Evolutionary conservation across 139 green algal genomes (phyloP).

Genomic region (Auxenochlorella protothecoides): DNA sequence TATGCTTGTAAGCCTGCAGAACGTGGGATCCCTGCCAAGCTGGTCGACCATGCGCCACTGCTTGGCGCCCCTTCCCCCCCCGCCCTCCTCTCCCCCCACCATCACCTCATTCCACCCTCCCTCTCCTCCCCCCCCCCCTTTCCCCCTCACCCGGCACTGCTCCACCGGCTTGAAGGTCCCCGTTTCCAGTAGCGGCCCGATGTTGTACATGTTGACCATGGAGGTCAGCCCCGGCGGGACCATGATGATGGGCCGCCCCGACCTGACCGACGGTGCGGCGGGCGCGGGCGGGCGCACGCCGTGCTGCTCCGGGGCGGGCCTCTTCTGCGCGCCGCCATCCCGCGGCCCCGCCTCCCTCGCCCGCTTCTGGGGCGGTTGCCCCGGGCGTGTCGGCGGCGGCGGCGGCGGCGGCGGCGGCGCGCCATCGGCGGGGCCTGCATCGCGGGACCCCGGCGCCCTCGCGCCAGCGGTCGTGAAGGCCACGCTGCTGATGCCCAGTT

Average conservation of each 20-base stretch:
- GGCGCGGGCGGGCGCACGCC: not conserved
- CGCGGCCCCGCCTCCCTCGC: not conserved
- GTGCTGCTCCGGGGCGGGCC: not conserved
- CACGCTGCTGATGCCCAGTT: conserved; percentile 17
- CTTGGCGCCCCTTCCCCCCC: no score
- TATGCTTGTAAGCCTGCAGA: no score
- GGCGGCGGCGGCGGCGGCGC: conserved; percentile 9
- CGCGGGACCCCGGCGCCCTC: not conserved
- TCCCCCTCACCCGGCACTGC: conserved; percentile 10
- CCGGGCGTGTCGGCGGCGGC: not conserved
- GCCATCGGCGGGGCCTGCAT: not conserved
- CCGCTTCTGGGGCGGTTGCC: not conserved
- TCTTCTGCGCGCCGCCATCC: not conserved
- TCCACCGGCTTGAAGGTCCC: conserved; percentile 32
- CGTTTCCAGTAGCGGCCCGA: conserved; percentile 35
- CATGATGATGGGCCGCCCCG: conserved; percentile 45
- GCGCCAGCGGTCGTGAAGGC: conserved; percentile 10
- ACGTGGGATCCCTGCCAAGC: no score
- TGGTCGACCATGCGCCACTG: no score
- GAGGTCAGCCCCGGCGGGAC: conserved; percentile 40
- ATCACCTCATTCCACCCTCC: not conserved
- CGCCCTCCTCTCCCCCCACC: not conserved
- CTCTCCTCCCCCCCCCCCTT: no score
- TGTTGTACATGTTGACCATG: conserved; percentile 59
- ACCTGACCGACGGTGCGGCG: not conserved